A percentile compares a stretch with the other conserved stretches of the same genome.
Evolutionary conservation across 2,329 filamentous ascomycete genomes (phyloP).

Genomic region (Curvularia eragrostidis): DNA sequence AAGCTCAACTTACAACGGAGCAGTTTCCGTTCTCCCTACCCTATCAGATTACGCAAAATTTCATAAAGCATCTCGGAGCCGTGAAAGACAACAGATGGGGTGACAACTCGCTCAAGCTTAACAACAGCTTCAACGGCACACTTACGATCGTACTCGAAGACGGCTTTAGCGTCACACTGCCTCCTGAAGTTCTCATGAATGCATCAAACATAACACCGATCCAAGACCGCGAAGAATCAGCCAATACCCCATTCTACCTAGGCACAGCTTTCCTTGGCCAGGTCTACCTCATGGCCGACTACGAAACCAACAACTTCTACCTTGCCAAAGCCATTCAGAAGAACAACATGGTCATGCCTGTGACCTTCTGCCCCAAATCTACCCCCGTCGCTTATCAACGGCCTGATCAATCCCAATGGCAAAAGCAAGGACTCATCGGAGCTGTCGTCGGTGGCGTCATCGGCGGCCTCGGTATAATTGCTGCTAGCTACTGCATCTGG

Average conservation of each 20-base stretch:
- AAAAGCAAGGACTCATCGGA: constrained; percentile 47
- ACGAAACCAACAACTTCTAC: constrained; percentile 50
- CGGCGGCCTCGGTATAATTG: constrained; percentile 42
- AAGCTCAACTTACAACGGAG: constrained; percentile 53
- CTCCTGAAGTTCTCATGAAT: constrained; percentile 48
- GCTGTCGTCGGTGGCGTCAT: constrained; percentile 50
- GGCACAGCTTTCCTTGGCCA: constrained; percentile 52
- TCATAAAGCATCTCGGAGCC: constrained; percentile 46
- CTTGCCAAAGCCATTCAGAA: constrained; percentile 51
- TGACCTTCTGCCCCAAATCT: constrained; percentile 50
- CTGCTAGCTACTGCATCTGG: constrained; percentile 39
- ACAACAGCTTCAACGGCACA: constrained; percentile 48
- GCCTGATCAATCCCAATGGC: constrained; percentile 39
- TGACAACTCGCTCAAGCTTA: constrained; percentile 49
- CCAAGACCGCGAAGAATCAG: constrained; percentile 38
- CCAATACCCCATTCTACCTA: constrained; percentile 46
- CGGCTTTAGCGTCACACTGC: constrained; percentile 51
- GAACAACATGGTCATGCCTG: constrained; percentile 52
- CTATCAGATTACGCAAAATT: constrained; percentile 50
- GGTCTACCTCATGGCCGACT: constrained; percentile 55
- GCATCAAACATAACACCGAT: constrained; percentile 49
- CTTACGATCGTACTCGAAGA: constrained; percentile 52
- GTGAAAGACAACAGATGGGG: constrained; percentile 47
- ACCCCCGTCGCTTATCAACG: constrained; percentile 44
- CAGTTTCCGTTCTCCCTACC: constrained; percentile 53